A percentile compares a stretch with the other conserved stretches of the same genome.
phyloP scores from a whole-genome alignment of 2,329 filamentous ascomycete species.

The Xylariaceae sp. region DNA sequence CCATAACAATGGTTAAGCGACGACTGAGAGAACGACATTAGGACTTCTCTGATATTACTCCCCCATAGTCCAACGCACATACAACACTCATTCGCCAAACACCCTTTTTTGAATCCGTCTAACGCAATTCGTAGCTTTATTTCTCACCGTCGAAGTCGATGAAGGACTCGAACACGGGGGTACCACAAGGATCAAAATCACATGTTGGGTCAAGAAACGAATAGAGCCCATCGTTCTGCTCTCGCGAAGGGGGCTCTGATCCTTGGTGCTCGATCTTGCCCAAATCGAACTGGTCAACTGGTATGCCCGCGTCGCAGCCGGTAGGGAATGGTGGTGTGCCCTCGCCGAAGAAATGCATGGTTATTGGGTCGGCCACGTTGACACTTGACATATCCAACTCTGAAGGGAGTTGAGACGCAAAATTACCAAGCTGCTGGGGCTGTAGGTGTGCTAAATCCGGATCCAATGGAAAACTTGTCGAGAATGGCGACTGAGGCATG shows the following conservation, averaged over 20 bases:
- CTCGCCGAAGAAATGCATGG: conserved; percentile 27
- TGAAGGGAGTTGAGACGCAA: conserved; percentile 39
- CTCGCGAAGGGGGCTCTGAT: conserved; percentile 1
- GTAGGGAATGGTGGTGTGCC: conserved; percentile 22
- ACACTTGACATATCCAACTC: conserved; percentile 40
- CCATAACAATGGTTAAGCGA: no score
- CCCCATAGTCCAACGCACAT: background rate
- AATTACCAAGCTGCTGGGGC: conserved; percentile 31
- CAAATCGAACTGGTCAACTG: conserved; percentile 1
- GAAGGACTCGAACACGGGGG: conserved; percentile 29
- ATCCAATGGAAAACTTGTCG: conserved; percentile 22
- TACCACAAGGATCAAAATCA: conserved; percentile 2
- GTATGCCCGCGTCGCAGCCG: conserved; percentile 15
- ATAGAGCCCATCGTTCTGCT: conserved; percentile 12
- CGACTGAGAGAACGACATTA: no score
- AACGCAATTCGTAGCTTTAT: conserved; percentile 10
- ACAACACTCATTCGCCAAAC: background rate
- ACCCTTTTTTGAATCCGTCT: background rate
- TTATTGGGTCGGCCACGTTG: conserved; percentile 31
- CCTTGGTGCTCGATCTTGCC: background rate
- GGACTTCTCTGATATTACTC: no score
- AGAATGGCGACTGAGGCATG: conserved; percentile 26
- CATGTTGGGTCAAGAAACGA: conserved; percentile 15
- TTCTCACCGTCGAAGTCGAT: conserved; percentile 31
- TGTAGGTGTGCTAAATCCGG: conserved; percentile 19